phyloP scores from a whole-genome alignment of 2,329 filamentous ascomycete genomes.

The Talaromyces sp. region DNA sequence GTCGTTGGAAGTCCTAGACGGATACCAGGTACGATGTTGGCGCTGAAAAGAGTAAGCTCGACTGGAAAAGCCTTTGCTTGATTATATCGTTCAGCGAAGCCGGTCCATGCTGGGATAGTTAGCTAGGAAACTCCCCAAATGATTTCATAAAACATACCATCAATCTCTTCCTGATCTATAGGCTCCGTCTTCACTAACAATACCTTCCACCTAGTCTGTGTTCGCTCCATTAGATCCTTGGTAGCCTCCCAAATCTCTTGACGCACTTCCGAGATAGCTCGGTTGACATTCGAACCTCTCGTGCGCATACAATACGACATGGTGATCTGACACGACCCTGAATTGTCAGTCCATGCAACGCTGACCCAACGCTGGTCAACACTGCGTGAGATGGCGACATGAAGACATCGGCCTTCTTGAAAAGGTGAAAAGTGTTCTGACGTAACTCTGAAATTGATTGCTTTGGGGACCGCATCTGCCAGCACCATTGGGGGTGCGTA shows the following conservation, averaged over 20 bases:
- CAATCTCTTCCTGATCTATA: constrained; percentile 48
- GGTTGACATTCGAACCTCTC: constrained; percentile 27
- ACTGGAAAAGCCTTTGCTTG: constrained; percentile 29
- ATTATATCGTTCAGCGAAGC: constrained; percentile 35
- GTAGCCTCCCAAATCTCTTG: constrained; percentile 56
- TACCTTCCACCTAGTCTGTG: constrained; percentile 52
- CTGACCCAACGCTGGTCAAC: constrained; percentile 54
- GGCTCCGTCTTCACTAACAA: constrained; percentile 50
- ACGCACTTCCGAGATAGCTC: constrained; percentile 46
- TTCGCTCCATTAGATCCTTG: constrained; percentile 49
- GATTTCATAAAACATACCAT: constrained; percentile 32
- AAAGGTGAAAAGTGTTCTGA: constrained; percentile 52
- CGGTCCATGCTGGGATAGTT: constrained; percentile 28
- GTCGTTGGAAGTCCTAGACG: constrained; percentile 29
- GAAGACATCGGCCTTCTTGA: constrained; percentile 53
- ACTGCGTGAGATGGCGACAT: constrained; percentile 55
- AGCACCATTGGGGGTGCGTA: constrained; percentile 52
- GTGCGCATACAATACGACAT: constrained; percentile 51
- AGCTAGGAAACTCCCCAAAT: not conserved
- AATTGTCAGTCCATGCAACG: constrained; percentile 56
- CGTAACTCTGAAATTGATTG: constrained; percentile 51
- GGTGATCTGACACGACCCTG: constrained; percentile 49
- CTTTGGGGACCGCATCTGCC: constrained; percentile 48
- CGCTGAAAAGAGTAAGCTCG: constrained; percentile 34
- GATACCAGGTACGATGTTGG: constrained; percentile 33